Evolutionary conservation across 2,329 filamentous ascomycete genomes (phyloP).

Genomic region (Colletotrichum tropicicola): DNA sequence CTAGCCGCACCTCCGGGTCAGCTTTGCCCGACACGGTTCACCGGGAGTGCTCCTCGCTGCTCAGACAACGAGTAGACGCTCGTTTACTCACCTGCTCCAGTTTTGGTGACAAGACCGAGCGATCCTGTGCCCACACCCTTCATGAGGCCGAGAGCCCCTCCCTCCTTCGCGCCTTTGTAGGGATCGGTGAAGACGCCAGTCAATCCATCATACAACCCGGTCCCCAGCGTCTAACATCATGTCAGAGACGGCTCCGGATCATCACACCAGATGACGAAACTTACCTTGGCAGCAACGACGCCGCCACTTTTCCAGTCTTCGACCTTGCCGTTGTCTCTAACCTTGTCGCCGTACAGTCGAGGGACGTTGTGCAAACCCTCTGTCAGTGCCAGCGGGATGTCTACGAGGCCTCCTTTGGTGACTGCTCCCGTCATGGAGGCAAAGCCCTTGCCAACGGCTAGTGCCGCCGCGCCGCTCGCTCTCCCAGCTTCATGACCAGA

Average conservation of each 20-base stretch:
- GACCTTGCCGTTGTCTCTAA: slow-evolving; percentile 41
- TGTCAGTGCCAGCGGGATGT: slow-evolving; percentile 44
- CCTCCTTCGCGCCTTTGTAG: slow-evolving; percentile 39
- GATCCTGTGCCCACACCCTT: slow-evolving; percentile 45
- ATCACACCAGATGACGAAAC: neutral
- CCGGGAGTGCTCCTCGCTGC: neutral
- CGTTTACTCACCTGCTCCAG: slow-evolving; percentile 35
- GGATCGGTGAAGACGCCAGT: slow-evolving; percentile 41
- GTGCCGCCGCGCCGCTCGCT: slow-evolving; percentile 12
- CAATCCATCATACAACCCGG: slow-evolving; percentile 42
- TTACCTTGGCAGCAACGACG: slow-evolving; percentile 38
- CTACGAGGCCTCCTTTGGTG: slow-evolving; percentile 43
- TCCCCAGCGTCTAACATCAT: slow-evolving; percentile 13
- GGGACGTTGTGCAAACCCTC: slow-evolving; percentile 46
- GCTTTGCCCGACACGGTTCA: neutral
- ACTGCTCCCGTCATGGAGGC: slow-evolving; percentile 36
- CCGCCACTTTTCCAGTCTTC: slow-evolving; percentile 43
- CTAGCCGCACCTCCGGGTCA: neutral
- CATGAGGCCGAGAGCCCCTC: slow-evolving; percentile 40
- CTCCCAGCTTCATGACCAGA: slow-evolving; percentile 9
- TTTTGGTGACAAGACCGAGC: slow-evolving; percentile 33
- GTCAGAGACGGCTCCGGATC: neutral
- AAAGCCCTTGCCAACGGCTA: slow-evolving; percentile 30
- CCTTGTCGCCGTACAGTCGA: slow-evolving; percentile 45
- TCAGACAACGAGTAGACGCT: neutral